phyloP scores from a whole-genome alignment of 805 yeast genomes.

The Sugiyamaella floridensis region DNA sequence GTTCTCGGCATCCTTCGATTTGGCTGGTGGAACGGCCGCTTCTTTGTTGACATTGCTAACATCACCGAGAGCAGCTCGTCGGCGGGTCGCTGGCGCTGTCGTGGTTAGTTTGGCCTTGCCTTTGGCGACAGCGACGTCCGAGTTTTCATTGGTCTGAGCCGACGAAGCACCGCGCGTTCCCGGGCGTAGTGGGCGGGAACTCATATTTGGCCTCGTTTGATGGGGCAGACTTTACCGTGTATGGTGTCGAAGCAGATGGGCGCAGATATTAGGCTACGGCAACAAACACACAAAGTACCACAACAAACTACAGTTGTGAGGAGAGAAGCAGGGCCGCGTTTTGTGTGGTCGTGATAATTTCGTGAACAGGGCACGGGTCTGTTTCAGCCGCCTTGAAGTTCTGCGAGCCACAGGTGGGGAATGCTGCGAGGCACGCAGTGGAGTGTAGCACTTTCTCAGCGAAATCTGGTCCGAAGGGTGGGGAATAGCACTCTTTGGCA shows the following conservation, averaged over 20 bases:
- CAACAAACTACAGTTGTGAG: not conserved
- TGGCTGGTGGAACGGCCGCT: not conserved
- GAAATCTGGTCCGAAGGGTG: too few relatives aligned
- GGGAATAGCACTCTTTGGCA: too few relatives aligned
- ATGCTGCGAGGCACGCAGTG: not conserved
- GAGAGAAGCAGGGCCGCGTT: not conserved
- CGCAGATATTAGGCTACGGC: not conserved
- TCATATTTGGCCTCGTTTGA: not conserved
- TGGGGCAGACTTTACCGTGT: not conserved
- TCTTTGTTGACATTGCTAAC: slow-evolving; percentile 27
- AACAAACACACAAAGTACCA: not conserved
- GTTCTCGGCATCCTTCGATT: not conserved
- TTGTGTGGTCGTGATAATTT: not conserved
- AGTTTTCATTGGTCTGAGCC: not conserved
- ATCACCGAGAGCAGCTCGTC: slow-evolving; percentile 32
- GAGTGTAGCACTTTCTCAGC: not conserved
- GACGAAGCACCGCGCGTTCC: not conserved
- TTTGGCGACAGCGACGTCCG: not conserved
- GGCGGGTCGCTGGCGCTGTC: slow-evolving; percentile 15
- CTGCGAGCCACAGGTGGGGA: not conserved
- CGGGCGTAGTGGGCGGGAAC: not conserved
- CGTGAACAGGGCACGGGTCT: not conserved
- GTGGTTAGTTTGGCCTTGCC: not conserved
- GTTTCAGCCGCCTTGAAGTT: not conserved
- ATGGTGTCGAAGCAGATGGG: not conserved